Percentiles rank a stretch among this genome's conserved stretches.
phyloP scores from a whole-genome alignment of 768 basidiomycete species.

The Naganishia friedmannii region DNA sequence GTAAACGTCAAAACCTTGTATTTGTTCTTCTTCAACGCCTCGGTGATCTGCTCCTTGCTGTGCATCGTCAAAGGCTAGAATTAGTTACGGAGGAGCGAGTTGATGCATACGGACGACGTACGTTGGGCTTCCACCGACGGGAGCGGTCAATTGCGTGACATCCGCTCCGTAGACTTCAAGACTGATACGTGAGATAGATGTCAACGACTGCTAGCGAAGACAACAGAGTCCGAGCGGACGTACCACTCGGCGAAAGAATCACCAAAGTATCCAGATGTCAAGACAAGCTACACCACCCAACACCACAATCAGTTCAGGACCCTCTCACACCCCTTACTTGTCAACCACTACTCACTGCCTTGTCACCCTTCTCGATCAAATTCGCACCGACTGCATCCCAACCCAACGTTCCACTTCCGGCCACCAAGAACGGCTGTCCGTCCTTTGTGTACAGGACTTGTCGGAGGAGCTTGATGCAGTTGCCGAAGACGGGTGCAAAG shows the following conservation, averaged over 20 bases:
- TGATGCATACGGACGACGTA: conserved; percentile 29
- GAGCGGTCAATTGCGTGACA: conserved; percentile 77
- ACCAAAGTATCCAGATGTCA: conserved; percentile 91
- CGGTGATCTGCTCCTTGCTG: conserved; percentile 46
- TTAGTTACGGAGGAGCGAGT: not conserved
- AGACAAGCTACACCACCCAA: conserved; percentile 58
- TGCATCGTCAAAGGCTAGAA: not conserved
- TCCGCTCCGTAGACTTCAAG: conserved; percentile 83
- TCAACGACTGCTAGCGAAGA: not conserved
- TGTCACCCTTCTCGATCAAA: conserved; percentile 60
- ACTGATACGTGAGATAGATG: conserved; percentile 53
- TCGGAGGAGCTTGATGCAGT: conserved; percentile 79
- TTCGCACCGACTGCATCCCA: conserved; percentile 90
- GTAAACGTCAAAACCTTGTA: conserved; percentile 91
- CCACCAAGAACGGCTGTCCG: conserved; percentile 82
- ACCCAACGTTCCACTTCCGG: conserved; percentile 91
- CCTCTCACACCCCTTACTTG: conserved; percentile 4
- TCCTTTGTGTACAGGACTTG: conserved; percentile 71
- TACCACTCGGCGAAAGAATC: conserved; percentile 85
- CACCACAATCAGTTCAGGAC: not conserved
- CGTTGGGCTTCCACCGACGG: conserved; percentile 72
- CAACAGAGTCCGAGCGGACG: conserved; percentile 36
- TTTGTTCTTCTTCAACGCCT: conserved; percentile 68
- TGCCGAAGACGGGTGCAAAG: conserved; percentile 82
- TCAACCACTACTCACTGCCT: conserved; percentile 38